Base-by-base conservation (phyloP, 257 asterid genomes). In the Salvia hispanica region DNA sequence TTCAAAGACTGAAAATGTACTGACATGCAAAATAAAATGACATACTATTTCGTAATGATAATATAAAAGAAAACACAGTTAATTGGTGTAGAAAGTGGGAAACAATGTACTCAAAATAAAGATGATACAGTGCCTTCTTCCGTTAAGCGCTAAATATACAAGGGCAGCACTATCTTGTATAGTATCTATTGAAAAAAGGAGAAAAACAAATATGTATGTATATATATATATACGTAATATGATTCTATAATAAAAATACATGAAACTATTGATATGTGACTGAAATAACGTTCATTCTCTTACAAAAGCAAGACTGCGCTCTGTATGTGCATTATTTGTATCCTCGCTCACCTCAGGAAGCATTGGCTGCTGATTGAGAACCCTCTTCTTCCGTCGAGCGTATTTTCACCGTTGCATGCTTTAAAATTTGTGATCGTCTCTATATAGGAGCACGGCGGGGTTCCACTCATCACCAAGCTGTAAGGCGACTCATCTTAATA, bases 301-400 rank as follows among this genome's bases (percentile, higher is more conserved):
- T 12, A 12, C 33, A 58, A 57, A 58, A 43, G 57, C 57, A 28
- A 31, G 51, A 31, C 10, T 3, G 54, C 13, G 42, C 42, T 37
- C 16, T 10, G 13, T 56, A 37, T 33, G 44, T 47, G 61, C 61
- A 55, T 34, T 55, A 47, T 45, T 14, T 7, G 67, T 34, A 45
- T 14, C 58, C 7, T 40, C 44, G 3, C 43, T 55, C 43, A 2
- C 60, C 59, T 64, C 53, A 64, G 54, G 48, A 71, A 61, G 70
- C 64, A 55, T 14, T 37, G 6, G 42, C 7, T 21, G 25, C 25
- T 21, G 25, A 21, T 21, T 21, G 1, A 21, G 25, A 21, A 21
- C 25, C 34, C 59, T 21, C 62, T 34, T 21, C 9, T 18, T 28
- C 36, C 16, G 25, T 34, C 57, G 28, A 4, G 33, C 9, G 4